These are phyloP conservation scores for Boletus rex-veris DNA, from an alignment of 768 basidiomycete species.

Conservation along the genomic window DNA sequence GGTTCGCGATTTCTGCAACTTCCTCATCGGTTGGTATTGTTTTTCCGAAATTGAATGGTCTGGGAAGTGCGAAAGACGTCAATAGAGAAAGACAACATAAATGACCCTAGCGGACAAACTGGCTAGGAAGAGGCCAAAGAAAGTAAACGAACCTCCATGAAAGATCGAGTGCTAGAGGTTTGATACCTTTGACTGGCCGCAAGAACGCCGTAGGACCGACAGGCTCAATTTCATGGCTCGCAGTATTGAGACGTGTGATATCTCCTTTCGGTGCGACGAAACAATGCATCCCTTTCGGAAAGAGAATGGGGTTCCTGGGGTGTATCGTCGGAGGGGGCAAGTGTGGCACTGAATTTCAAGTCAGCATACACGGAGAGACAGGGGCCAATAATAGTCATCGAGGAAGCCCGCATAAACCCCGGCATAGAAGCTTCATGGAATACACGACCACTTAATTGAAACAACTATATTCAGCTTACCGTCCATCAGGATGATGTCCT, in stretches of 20 bases:
- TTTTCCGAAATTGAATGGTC: slow-evolving; percentile 48
- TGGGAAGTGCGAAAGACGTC: slow-evolving; percentile 12
- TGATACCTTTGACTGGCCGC: slow-evolving; percentile 55
- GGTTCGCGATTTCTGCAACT: slow-evolving; percentile 18
- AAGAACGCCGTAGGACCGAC: slow-evolving; percentile 28
- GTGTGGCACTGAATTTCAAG: slow-evolving; percentile 45
- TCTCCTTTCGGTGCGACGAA: slow-evolving; percentile 26
- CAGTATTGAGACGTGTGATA: not conserved
- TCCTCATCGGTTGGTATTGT: slow-evolving; percentile 32
- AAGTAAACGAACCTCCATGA: slow-evolving; percentile 58
- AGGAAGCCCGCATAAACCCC: slow-evolving; percentile 25
- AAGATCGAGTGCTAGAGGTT: slow-evolving; percentile 55
- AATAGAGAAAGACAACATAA: not conserved
- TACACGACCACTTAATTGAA: slow-evolving; percentile 11
- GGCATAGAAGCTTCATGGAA: slow-evolving; percentile 9
- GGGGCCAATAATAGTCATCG: slow-evolving; percentile 18
- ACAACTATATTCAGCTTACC: slow-evolving; percentile 36
- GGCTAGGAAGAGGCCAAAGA: not conserved
- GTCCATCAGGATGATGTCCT: slow-evolving; percentile 51
- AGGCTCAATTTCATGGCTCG: not conserved
- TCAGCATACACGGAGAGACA: slow-evolving; percentile 16
- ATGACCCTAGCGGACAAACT: not conserved
- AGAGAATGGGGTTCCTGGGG: slow-evolving; percentile 28
- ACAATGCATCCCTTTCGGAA: slow-evolving; percentile 32
- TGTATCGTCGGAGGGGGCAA: slow-evolving; percentile 53